Percentiles rank a stretch among this genome's conserved stretches.
These are phyloP conservation scores for Patellifolia procumbens DNA, from an alignment of 179 eudicot species.

Conservation along the genomic window DNA sequence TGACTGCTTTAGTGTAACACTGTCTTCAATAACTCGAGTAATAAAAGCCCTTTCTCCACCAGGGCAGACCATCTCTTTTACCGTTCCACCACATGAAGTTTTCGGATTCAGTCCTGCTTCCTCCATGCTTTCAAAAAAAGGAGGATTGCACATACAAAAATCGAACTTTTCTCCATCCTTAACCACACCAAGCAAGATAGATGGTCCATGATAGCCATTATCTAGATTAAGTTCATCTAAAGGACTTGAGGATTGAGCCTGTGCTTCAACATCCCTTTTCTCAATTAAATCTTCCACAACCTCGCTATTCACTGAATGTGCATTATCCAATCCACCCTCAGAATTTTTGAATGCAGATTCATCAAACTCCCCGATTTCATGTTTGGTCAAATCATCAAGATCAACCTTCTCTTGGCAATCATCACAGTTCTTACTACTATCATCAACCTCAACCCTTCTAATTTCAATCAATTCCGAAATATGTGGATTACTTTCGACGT, in stretches of 20 bases:
- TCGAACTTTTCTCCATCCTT: conserved; percentile 80
- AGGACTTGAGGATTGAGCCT: conserved; percentile 17
- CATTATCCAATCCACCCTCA: conserved; percentile 26
- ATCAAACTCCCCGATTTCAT: conserved; percentile 17
- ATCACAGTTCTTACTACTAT: conserved; percentile 11
- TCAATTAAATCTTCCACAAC: conserved; percentile 19
- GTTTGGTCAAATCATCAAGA: conserved; percentile 15
- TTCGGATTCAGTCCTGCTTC: conserved; percentile 90
- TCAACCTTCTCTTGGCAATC: conserved; percentile 13
- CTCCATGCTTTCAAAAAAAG: conserved; percentile 89
- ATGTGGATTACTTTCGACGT: conserved; percentile 74
- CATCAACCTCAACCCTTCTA: conserved; percentile 49
- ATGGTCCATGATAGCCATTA: conserved; percentile 55
- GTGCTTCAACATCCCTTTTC: conserved; percentile 19
- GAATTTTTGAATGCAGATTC: conserved; percentile 10
- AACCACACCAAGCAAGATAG: conserved; percentile 71
- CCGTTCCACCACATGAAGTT: conserved; percentile 95
- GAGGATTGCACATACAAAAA: conserved; percentile 98
- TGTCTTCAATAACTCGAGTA: conserved; percentile 74
- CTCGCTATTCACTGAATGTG: neutral
- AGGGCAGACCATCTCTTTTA: conserved; percentile 81
- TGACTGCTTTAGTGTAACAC: conserved; percentile 58
- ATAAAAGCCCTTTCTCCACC: conserved; percentile 93
- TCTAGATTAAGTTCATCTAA: conserved; percentile 25
- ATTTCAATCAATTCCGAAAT: conserved; percentile 74